A percentile compares a stretch with the other conserved stretches of the same genome.
These are phyloP conservation scores for Graphilbum fragrans DNA, from an alignment of 2,329 filamentous ascomycete genomes.

Conservation along the genomic window DNA sequence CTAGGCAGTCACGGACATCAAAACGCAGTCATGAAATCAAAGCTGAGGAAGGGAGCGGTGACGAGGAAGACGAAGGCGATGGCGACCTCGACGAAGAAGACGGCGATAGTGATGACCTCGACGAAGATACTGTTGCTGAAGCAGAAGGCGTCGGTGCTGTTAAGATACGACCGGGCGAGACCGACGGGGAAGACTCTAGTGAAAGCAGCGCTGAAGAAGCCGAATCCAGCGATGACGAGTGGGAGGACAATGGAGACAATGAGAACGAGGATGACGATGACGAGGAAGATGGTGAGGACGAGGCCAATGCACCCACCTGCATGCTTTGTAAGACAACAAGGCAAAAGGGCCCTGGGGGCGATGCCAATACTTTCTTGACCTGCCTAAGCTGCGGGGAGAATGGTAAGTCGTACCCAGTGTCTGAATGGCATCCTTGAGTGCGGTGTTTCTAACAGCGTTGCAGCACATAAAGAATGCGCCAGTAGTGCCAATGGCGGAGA, in stretches of 20 bases:
- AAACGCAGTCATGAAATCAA: slow-evolving; percentile 19
- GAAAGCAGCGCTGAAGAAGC: slow-evolving; percentile 29
- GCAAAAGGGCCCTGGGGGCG: slow-evolving; percentile 45
- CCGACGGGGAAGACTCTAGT: slow-evolving; percentile 29
- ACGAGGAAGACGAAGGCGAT: slow-evolving; percentile 19
- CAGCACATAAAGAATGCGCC: slow-evolving; percentile 89
- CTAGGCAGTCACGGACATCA: background rate
- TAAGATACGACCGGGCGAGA: slow-evolving; percentile 41
- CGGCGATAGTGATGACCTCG: slow-evolving; percentile 12
- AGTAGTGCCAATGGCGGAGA: slow-evolving; percentile 55
- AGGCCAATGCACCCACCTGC: background rate
- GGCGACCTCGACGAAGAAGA: slow-evolving; percentile 17
- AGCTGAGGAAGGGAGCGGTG: slow-evolving; percentile 13
- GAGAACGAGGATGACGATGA: slow-evolving; percentile 26
- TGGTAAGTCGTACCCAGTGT: slow-evolving; percentile 43
- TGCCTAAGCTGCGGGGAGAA: slow-evolving; percentile 73
- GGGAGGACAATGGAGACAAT: slow-evolving; percentile 44
- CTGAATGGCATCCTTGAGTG: slow-evolving; percentile 9
- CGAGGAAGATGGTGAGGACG: background rate
- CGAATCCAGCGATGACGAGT: slow-evolving; percentile 38
- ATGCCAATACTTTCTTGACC: slow-evolving; percentile 66
- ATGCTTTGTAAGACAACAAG: background rate
- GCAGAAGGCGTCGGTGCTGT: slow-evolving; percentile 45
- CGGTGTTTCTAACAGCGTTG: too few species aligned
- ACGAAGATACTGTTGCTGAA: slow-evolving; percentile 30